Base-by-base conservation (phyloP, 352 stramenopile genomes). In the Phytophthora pini region DNA sequence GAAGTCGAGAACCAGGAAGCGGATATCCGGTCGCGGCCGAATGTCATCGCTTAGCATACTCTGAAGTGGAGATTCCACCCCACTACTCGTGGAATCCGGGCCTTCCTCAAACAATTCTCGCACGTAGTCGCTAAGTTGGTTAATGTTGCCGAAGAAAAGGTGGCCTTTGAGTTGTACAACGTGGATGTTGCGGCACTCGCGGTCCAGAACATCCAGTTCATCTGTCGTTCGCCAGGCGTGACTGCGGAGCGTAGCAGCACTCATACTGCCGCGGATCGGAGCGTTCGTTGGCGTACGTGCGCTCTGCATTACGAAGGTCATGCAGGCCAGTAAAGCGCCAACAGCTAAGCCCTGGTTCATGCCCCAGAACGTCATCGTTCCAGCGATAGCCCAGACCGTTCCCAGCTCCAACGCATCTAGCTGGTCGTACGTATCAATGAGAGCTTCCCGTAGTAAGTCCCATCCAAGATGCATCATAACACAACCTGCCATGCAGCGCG, bases 401-500 rank as follows among this genome's bases (percentile, higher is more conserved):
- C 73, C 79, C 13, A 98, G 93, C 50, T 98, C 94, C 60, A 98
- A 69, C 12, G 68, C 70, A 80, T 98, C 93, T 10, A 97, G 87
- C 56, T 97, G 91, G 17, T 82, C 73, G 51, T 88, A 89, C 32
- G 86, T 96, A 68, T 97, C 90, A 60, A 93, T 87, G 5, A 97
- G 76, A n/a, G 91, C 88, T 69, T 98, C 93, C 12, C 94, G 84
- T 47, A 96, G 80, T 38, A 98, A 52, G 63, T 97, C 91, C 54
- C 97, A 81, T 26, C 93, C 90, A 57, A 97, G 90, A 60, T 98
- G 91, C 51, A 97, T 88, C 74, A 98, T 93, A 13, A 98, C 68
- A 59, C 91, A 97, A 3, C 93, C 93, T 11, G 93, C 93, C 91
- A 98, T 97, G 65, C 90, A 97, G 1, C 93, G 82, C n/a, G 93